Evolutionary conservation across 805 yeast species (phyloP), one percentile per base, ranked within the genome.

Genomic region (Danielozyma ontarioensis): DNA sequence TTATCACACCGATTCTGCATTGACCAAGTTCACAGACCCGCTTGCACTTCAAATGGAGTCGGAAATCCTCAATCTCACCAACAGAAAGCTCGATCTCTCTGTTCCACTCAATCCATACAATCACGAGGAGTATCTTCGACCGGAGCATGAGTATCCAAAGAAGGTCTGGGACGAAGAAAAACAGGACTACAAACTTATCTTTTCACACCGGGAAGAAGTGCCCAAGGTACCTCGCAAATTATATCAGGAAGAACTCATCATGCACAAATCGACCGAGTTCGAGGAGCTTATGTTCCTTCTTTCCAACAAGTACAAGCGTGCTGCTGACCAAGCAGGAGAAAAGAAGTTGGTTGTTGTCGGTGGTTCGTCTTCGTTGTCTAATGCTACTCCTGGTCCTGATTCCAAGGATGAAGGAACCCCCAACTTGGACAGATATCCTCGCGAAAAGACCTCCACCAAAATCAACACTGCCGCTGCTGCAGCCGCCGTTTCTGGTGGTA

Each of bases 21-120:
- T 87, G 25, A 74, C 83, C 5, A 64, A 83, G 36, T 83, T 87
- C 54, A 80, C 86, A 23, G 97, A 90, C 57, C 71, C 74, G 16
- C 68, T 86, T 33, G 82, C 94, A 3, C 66, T 86, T 18, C 80
- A 79, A 34, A 77, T 90, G 74, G 97, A 93, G 59, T 70, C 90
- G n/a, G 96, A 89, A 57, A 76, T 89, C 17, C 62, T 90, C 32
- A 74, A 85, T 0, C 63, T 87, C 30, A 83, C 95, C 3, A 74
- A 83, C 39, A 72, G 97, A 40, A 83, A 86, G 39, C 55, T 90
- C 19, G 81, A 86, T 46, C 61, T 90, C 35, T 70, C 80, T 11
- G 87, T 84, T 1, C 83, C 89, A 0, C 55, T 80, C 39, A 81
- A 83, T 48, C 90, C 89, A 4, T 82, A 75, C 50, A 41, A 56